phyloP scores from a whole-genome alignment of 164 flowering plant genomes.

The Litsea cubeba region DNA sequence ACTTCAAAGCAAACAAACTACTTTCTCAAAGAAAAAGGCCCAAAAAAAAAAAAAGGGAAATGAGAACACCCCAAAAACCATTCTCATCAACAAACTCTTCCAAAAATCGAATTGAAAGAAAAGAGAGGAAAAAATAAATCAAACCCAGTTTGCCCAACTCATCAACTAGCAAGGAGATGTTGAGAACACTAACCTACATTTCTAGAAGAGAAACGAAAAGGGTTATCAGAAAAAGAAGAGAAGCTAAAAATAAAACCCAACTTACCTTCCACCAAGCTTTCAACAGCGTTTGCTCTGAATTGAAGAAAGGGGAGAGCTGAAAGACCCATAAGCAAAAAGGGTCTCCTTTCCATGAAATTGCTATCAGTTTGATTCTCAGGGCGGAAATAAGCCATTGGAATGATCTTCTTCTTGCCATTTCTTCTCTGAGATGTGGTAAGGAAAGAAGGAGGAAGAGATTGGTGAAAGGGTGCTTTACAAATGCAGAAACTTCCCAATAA shows the following conservation, averaged over 20 bases:
- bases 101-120: neutral
- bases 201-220: neutral
- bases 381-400: conserved; percentile 27
- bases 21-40: neutral
- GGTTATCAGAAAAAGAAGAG: neutral
- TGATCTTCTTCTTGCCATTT: conserved; percentile 21
- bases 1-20: neutral
- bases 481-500: conserved; percentile 24
- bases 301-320: conserved; percentile 54
- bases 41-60: no score
- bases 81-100: neutral
- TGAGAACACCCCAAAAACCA: no score
- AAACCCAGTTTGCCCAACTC: conserved; percentile 11
- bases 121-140: neutral
- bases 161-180: neutral
- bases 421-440: conserved; percentile 16
- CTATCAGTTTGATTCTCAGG: conserved; percentile 21
- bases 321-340: conserved; percentile 55
- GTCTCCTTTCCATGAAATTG: conserved; percentile 36
- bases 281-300: conserved; percentile 43
- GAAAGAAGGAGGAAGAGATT: conserved; percentile 17
- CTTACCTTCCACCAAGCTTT: conserved; percentile 33
- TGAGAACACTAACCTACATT: neutral
- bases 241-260: neutral
- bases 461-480: conserved; percentile 20